Conservation (phyloP, 2,329 filamentous ascomycete species). For the Thermothelomyces thermophilus region DNA sequence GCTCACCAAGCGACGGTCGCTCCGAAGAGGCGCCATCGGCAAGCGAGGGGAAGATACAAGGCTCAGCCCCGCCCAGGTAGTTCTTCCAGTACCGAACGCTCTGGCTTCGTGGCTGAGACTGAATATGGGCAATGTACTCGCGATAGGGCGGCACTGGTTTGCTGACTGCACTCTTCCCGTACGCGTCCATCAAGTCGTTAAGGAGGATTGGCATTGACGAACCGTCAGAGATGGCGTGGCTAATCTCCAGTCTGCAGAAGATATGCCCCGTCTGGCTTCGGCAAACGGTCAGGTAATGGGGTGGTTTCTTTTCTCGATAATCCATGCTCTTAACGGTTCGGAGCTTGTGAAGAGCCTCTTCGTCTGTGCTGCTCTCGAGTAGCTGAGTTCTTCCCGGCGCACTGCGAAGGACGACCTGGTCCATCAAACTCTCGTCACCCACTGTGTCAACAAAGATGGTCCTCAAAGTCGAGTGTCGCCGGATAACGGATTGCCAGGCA, state of each 20-base stretch:
- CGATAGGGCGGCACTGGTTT: slow-evolving; percentile 17
- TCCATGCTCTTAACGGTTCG: slow-evolving; percentile 10
- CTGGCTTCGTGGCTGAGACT: slow-evolving; percentile 18
- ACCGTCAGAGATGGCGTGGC: slow-evolving; percentile 46
- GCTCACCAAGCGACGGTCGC: slow-evolving; percentile 18
- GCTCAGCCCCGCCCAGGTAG: slow-evolving; percentile 25
- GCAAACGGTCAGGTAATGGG: slow-evolving; percentile 20
- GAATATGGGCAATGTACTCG: slow-evolving; percentile 20
- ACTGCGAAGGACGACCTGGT: slow-evolving; percentile 29
- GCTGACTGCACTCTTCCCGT: slow-evolving; percentile 17
- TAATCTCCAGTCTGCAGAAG: slow-evolving; percentile 32
- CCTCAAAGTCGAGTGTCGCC: slow-evolving; percentile 28
- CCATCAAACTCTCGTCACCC: slow-evolving; percentile 23
- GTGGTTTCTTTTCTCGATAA: slow-evolving; percentile 19
- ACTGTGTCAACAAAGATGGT: slow-evolving; percentile 31
- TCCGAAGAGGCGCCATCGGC: slow-evolving; percentile 6
- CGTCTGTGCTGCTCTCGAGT: slow-evolving; percentile 6
- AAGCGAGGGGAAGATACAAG: slow-evolving; percentile 27
- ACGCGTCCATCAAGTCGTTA: slow-evolving; percentile 26
- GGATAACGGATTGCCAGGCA: slow-evolving; percentile 27
- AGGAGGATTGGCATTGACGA: slow-evolving; percentile 37
- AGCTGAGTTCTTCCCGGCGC: slow-evolving; percentile 8
- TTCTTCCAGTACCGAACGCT: slow-evolving; percentile 27
- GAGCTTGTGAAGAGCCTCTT: slow-evolving; percentile 7
- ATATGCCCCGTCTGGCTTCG: slow-evolving; percentile 6